Conservation (phyloP, 108 stramenopile species). For the Nannochloropsis salina region DNA sequence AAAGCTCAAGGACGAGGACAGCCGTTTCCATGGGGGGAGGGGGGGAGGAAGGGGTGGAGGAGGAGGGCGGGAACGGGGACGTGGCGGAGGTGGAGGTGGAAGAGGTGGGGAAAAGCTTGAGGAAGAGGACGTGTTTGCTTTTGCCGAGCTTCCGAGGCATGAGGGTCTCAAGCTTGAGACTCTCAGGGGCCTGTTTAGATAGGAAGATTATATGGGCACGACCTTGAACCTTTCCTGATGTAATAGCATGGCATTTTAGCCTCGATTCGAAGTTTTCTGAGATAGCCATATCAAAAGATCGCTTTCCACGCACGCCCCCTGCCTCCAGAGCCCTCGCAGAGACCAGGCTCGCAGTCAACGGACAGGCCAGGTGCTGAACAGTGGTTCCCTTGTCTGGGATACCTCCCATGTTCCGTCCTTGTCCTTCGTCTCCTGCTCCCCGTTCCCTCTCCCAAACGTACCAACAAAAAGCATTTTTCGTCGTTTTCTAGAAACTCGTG, state of each 20-base stretch:
- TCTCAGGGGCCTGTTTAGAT: background rate
- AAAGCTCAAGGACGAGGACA: constrained; percentile 61
- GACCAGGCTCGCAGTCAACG: no score
- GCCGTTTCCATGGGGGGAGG: constrained; percentile 23
- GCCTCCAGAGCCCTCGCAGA: no score
- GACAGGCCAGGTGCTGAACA: no score
- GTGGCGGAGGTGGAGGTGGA: constrained; percentile 26
- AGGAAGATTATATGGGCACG: no score
- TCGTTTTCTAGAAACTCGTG: constrained; percentile 36
- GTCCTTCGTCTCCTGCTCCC: no score
- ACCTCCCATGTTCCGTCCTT: no score
- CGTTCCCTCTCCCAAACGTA: background rate
- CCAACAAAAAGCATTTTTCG: constrained; percentile 39
- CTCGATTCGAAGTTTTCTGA: no score
- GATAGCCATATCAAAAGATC: no score
- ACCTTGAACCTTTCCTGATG: no score
- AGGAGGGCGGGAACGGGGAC: background rate
- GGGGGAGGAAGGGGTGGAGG: background rate
- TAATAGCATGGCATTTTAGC: no score
- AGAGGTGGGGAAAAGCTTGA: constrained; percentile 52
- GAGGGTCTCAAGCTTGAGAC: constrained; percentile 25
- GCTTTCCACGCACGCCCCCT: no score
- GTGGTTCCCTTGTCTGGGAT: no score
- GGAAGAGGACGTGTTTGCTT: constrained; percentile 61
- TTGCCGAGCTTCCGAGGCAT: constrained; percentile 54